These are phyloP conservation scores for Bacidia rubella DNA, from an alignment of 495 filamentous ascomycete species.

Conservation along the genomic window DNA sequence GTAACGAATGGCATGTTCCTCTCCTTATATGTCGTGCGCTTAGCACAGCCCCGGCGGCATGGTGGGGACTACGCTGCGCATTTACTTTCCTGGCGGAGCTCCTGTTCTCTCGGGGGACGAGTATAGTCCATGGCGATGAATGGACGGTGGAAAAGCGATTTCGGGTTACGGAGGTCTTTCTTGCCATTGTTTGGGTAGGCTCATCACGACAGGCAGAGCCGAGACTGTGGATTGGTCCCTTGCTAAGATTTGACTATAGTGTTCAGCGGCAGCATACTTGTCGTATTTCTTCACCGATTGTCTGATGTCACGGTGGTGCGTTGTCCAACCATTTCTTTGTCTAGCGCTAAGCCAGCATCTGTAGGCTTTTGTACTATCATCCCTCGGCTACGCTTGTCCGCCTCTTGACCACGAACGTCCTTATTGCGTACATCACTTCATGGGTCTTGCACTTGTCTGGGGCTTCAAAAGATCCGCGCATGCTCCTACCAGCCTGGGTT, in stretches of 20 bases:
- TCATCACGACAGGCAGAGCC: conserved; percentile 5
- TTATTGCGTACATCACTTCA: conserved; percentile 71
- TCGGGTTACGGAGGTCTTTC: conserved; percentile 60
- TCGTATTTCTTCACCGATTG: conserved; percentile 86
- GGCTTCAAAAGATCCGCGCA: conserved; percentile 58
- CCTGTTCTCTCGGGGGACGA: conserved; percentile 33
- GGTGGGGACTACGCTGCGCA: conserved; percentile 49
- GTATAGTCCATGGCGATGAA: conserved; percentile 26
- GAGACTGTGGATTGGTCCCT: background rate
- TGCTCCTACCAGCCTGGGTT: conserved; percentile 77
- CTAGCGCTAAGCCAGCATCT: no score
- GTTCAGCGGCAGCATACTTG: conserved; percentile 69
- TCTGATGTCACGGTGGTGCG: conserved; percentile 79
- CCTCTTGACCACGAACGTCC: conserved; percentile 61
- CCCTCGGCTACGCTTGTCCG: conserved; percentile 73
- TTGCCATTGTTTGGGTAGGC: conserved; percentile 74
- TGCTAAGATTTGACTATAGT: conserved; percentile 31
- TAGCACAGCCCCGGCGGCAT: conserved; percentile 43
- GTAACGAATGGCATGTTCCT: conserved; percentile 47
- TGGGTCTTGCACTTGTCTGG: conserved; percentile 66
- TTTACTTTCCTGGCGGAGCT: conserved; percentile 46
- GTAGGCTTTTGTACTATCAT: conserved; percentile 75
- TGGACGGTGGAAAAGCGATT: conserved; percentile 45
- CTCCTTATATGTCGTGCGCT: conserved; percentile 47
- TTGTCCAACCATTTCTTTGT: no score